Evolutionary conservation across 2,329 filamentous ascomycete genomes (phyloP).

Genomic region (Botryosphaeria agaves): DNA sequence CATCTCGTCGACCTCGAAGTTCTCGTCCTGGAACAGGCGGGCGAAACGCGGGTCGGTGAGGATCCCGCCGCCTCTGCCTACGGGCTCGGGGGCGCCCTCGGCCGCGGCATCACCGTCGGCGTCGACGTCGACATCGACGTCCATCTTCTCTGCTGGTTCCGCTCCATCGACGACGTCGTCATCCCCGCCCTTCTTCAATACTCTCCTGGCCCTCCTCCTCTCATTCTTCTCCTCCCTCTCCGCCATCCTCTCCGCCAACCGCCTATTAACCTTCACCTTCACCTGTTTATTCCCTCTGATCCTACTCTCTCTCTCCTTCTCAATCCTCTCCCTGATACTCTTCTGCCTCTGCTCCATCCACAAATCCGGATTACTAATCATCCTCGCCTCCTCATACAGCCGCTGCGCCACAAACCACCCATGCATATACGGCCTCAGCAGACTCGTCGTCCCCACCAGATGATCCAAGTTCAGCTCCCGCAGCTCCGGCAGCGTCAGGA

Average conservation of each 20-base stretch:
- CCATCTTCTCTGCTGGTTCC: slow-evolving; percentile 4
- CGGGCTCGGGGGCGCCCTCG: slow-evolving; percentile 9
- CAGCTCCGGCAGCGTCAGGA: slow-evolving; percentile 77
- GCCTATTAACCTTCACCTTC: slow-evolving; percentile 73
- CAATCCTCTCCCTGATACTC: slow-evolving; percentile 84
- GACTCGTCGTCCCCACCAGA: slow-evolving; percentile 73
- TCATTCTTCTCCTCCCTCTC: slow-evolving; percentile 53
- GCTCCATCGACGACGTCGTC: slow-evolving; percentile 20
- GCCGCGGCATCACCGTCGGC: slow-evolving; percentile 33
- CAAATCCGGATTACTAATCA: slow-evolving; percentile 86
- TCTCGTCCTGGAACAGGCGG: slow-evolving; percentile 79
- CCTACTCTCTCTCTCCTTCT: slow-evolving; percentile 87
- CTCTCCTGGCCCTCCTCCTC: slow-evolving; percentile 24
- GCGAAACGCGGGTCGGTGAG: slow-evolving; percentile 77
- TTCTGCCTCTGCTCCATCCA: slow-evolving; percentile 87
- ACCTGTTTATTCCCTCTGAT: slow-evolving; percentile 93
- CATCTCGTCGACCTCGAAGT: slow-evolving; percentile 80
- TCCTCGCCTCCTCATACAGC: slow-evolving; percentile 81
- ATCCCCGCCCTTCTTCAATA: slow-evolving; percentile 42
- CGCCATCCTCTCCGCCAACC: slow-evolving; percentile 42
- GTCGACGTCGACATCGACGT: slow-evolving; percentile 21
- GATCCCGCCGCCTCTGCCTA: slow-evolving; percentile 36
- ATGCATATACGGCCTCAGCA: slow-evolving; percentile 94
- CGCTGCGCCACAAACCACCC: slow-evolving; percentile 95
- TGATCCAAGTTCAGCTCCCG: slow-evolving; percentile 74